phyloP scores from a whole-genome alignment of 371 early-diverging fungal genomes.

The Entomophthora muscae region DNA sequence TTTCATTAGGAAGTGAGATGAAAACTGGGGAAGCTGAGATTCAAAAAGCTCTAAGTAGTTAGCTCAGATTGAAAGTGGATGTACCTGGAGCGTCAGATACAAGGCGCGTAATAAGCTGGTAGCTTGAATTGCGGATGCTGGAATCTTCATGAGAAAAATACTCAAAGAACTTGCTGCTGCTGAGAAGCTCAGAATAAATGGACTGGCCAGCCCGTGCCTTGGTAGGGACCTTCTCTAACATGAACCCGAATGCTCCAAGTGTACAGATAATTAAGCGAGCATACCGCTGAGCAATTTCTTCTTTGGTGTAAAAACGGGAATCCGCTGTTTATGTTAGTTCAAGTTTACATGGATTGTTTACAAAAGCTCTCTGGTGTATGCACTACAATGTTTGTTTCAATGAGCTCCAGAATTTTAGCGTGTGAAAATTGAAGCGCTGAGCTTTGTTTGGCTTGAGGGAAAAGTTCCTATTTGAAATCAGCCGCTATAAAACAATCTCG shows the following conservation, averaged over 20 bases:
- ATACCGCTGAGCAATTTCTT: slow-evolving; percentile 41
- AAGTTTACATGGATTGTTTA: not conserved
- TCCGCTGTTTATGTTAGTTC: slow-evolving; percentile 20
- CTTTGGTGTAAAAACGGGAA: slow-evolving; percentile 35
- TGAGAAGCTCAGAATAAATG: slow-evolving; percentile 26
- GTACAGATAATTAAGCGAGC: slow-evolving; percentile 32
- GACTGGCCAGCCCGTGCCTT: slow-evolving; percentile 18
- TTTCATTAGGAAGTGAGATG: slow-evolving; percentile 18
- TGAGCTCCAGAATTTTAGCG: slow-evolving; percentile 32
- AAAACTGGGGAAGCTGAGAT: not conserved
- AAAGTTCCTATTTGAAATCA: slow-evolving; percentile 20
- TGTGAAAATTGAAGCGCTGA: slow-evolving; percentile 37
- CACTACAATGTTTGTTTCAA: slow-evolving; percentile 26
- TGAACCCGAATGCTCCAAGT: slow-evolving; percentile 25
- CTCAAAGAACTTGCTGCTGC: slow-evolving; percentile 26
- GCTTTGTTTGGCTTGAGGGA: slow-evolving; percentile 29
- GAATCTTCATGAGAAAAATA: slow-evolving; percentile 22
- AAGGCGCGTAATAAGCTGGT: slow-evolving; percentile 21
- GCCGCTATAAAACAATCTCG: not conserved
- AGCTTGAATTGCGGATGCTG: slow-evolving; percentile 28
- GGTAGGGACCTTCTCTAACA: slow-evolving; percentile 21
- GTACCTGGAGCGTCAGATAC: slow-evolving; percentile 22
- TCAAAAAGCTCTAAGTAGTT: slow-evolving; percentile 4
- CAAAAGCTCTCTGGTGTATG: slow-evolving; percentile 40
- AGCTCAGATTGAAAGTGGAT: not conserved